phyloP scores from a whole-genome alignment of 2,329 filamentous ascomycete genomes.

The Fusarium fujikuroi region DNA sequence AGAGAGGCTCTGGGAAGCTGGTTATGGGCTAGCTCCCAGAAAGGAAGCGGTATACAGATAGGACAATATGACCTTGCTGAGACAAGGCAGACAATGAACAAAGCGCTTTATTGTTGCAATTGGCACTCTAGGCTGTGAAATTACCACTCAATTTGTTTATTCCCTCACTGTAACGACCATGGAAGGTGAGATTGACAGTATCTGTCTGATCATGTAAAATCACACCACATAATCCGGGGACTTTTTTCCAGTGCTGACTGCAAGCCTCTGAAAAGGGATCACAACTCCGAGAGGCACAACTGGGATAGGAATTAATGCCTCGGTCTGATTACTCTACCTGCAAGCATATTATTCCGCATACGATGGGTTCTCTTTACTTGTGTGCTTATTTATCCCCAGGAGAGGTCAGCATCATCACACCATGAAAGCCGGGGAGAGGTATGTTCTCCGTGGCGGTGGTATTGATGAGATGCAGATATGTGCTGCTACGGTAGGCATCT shows the following conservation, averaged over 20 bases:
- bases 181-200: background rate
- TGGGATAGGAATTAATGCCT: constrained; percentile 22
- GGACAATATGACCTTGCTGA: constrained; percentile 21
- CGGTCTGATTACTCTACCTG: background rate
- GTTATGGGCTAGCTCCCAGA: constrained; percentile 45
- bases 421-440: constrained; percentile 17
- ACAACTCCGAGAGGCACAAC: constrained; percentile 23
- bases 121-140: background rate
- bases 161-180: background rate
- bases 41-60: constrained; percentile 20
- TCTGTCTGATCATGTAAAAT: constrained; percentile 1
- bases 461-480: constrained; percentile 22
- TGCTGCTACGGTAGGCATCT: background rate
- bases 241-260: constrained; percentile 6
- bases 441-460: constrained; percentile 16
- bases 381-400: constrained; percentile 17
- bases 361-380: constrained; percentile 16
- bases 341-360: background rate
- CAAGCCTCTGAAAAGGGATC: constrained; percentile 27
- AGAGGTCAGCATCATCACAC: constrained; percentile 35
- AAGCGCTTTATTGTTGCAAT: background rate
- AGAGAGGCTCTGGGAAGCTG: constrained; percentile 46
- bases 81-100: constrained; percentile 12
- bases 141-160: background rate
- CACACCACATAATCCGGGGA: constrained; percentile 1